Base-by-base conservation (phyloP, 768 basidiomycete genomes). In the Xerocomus spinulosus region DNA sequence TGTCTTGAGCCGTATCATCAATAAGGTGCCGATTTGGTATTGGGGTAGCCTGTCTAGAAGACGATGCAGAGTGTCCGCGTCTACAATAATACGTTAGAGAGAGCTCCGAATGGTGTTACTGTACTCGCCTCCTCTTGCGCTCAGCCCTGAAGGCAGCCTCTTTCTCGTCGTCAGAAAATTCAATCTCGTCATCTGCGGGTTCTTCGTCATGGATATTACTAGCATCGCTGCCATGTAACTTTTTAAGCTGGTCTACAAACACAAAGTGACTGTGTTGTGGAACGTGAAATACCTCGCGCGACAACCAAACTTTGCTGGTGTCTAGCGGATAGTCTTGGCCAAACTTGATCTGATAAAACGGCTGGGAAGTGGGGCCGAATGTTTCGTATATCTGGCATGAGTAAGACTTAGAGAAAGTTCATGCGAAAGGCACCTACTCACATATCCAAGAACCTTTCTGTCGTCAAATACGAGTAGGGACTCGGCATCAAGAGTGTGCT, bases 171-270 rank as follows among this genome's bases (percentile, higher is more conserved):
- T 98, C 95, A 3, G 89, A 92, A 68, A 94, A 98, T 62, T 98
- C 95, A 25, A 90, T 60, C 61, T 97, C 95, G 46, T 91, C 80
- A 17, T 90, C 92, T 2, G 74, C 87, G 3, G 90, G 85, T 63
- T 98, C 95, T 67, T 98, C 95, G 61, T 98, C 95, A 55, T 92
- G 82, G 9, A 92, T 75, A 61, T 97, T 98, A 59, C 88, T 92
- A 18, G 95, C 95, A 57, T 98, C 95, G 54, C 89, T 92, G 34
- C 94, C 95, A 61, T 84, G 93, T 52, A 81, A 63, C 15, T 70
- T 74, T 50, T 79, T 77, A 38, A 97, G 76, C 38, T 83, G 79
- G 30, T 77, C 73, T 37, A 92, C 75, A 63, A 89, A 92, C 43
- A 97, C 85, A 61, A 93, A 94, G 35, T 79, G 76, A 66, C 92